Base-by-base conservation (phyloP, 305 asterid genomes). In the Ilex paraguariensis region DNA sequence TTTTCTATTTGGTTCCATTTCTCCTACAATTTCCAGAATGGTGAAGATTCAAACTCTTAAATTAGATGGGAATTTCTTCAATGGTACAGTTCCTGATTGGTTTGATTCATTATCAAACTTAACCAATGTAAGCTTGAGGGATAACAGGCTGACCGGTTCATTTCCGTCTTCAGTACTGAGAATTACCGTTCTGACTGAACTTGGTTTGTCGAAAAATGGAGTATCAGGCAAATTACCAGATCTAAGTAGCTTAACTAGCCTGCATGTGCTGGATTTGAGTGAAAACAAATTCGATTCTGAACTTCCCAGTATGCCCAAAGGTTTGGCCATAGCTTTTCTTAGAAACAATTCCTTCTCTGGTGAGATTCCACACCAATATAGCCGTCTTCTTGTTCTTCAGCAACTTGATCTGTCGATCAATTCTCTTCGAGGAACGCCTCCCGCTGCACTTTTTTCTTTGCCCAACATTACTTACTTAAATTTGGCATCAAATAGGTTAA, bases 11-110 rank as follows among this genome's bases (percentile, higher is more conserved):
- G 92, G 92, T n/a, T 68, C 82, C 32, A 46, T 82, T 54, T 81
- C 88, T 40, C 68, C 33, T 40, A 64, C 80, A 32, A 16, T 85
- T 46, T 73, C 88, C 40, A 74, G 92, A 70, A 68, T 85, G 33
- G 46, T 13, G 31, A 77, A 44, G 10, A 82, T 85, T 54, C 68
- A 60, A 7, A 62, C 62, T 53, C 82, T 85, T 21, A 72, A 78
- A 57, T 59, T 80, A 31, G 88, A 84, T 60, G 91, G 88, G 54
- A 80, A 84, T 67, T 74, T 76, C 79, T 65, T 84, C 69, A 82
- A 84, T 66, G 87, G 76, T 2, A 71, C 78, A 65, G 44, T 82
- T 7, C 88, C 91, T 21, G 79, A 75, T 60, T 67, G 80, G 74
- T 55, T 77, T 14, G 64, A 70, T 56, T 72, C 80, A 0, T 64